Evolutionary conservation across 805 yeast genomes (phyloP).

Genomic region (Blastobotrys attinorum): DNA sequence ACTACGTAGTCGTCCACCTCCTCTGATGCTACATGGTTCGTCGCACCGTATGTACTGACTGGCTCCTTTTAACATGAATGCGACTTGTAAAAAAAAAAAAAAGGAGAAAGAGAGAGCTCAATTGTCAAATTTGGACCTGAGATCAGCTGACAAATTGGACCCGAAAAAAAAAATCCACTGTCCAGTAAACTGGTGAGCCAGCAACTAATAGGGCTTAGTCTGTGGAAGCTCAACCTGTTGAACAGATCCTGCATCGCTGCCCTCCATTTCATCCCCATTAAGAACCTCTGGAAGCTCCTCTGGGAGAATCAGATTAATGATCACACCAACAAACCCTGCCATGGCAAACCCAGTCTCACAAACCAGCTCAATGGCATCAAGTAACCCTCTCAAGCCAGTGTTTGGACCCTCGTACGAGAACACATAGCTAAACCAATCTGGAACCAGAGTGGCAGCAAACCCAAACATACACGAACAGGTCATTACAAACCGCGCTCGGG

Average conservation of each 20-base stretch:
- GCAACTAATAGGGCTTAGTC: too few species aligned
- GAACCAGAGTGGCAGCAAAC: constrained; percentile 56
- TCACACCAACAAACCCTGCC: constrained; percentile 55
- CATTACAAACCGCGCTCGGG: constrained; percentile 67
- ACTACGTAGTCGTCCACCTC: too few species aligned
- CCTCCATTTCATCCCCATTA: constrained; percentile 5
- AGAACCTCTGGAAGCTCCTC: constrained; percentile 28
- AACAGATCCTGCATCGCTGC: neutral
- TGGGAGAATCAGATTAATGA: constrained; percentile 55
- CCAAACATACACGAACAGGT: constrained; percentile 62
- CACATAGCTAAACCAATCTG: constrained; percentile 54
- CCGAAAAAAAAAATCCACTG: too few species aligned
- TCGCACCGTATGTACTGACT: too few species aligned
- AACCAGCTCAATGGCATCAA: constrained; percentile 59
- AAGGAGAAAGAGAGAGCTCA: too few species aligned
- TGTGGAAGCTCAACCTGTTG: neutral
- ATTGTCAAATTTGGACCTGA: too few species aligned
- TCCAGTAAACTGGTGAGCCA: too few species aligned
- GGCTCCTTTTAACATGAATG: too few species aligned
- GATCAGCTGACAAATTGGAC: too few species aligned
- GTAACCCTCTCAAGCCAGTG: constrained; percentile 48
- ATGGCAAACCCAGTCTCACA: constrained; percentile 70
- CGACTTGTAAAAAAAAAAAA: too few species aligned
- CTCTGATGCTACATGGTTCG: too few species aligned
- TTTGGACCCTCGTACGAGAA: constrained; percentile 63